Percentiles rank a stretch among this genome's conserved stretches.
These are phyloP conservation scores for Echites panduratus DNA, from an alignment of 257 asterid species.

Conservation along the genomic window DNA sequence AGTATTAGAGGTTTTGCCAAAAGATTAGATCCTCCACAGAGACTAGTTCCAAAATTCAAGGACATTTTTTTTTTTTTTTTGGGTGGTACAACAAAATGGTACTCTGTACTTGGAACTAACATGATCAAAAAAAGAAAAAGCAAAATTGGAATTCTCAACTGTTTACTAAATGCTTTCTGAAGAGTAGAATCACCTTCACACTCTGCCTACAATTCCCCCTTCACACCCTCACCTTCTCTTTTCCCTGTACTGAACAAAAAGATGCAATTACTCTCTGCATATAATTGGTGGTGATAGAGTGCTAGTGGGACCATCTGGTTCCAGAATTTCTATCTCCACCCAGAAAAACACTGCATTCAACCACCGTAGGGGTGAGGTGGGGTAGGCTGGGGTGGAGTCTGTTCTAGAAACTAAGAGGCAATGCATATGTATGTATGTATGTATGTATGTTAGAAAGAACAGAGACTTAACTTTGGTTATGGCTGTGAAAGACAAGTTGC, in stretches of 20 bases:
- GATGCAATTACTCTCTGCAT: constrained; percentile 18
- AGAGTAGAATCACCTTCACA: constrained; percentile 2
- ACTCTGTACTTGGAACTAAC: neutral
- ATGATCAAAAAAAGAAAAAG: neutral
- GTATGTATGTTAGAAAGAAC: neutral
- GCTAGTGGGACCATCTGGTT: constrained; percentile 19
- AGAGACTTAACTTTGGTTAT: constrained; percentile 12
- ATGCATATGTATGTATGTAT: no score
- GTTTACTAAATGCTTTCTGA: constrained; percentile 2
- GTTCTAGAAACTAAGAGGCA: constrained; percentile 3
- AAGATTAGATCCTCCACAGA: no score
- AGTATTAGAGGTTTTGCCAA: no score
- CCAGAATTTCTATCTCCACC: neutral
- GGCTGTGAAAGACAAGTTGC: constrained; percentile 27
- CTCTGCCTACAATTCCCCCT: neutral
- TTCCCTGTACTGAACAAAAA: constrained; percentile 4
- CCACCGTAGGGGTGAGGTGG: neutral
- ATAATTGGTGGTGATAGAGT: constrained; percentile 6
- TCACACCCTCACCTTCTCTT: neutral
- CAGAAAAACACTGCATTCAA: neutral
- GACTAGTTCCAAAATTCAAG: no score
- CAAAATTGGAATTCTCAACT: constrained; percentile 2
- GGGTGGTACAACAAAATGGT: neutral
- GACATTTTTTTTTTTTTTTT: no score
- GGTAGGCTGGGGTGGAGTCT: neutral